Conservation (phyloP, 768 basidiomycete species). For the Termitomyces sp. region DNA sequence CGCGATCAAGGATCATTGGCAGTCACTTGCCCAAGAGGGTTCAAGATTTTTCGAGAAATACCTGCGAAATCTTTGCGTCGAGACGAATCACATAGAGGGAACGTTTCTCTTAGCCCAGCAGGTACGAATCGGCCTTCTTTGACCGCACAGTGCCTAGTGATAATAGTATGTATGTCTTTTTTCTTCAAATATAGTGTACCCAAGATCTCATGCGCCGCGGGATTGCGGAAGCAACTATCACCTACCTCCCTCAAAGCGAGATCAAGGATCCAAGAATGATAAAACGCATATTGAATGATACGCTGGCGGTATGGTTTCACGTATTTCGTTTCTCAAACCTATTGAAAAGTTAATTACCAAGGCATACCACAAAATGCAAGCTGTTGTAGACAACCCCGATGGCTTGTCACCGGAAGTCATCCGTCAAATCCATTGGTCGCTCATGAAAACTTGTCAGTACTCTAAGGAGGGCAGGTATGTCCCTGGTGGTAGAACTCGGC, state of each 20-base stretch:
- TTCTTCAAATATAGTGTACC: slow-evolving; percentile 19
- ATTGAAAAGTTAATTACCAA: not conserved
- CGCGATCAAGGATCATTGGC: slow-evolving; percentile 18
- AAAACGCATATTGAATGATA: slow-evolving; percentile 25
- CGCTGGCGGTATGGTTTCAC: slow-evolving; percentile 19
- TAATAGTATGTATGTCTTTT: not conserved
- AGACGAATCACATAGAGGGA: slow-evolving; percentile 27
- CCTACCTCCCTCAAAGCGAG: slow-evolving; percentile 14
- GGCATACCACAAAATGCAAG: slow-evolving; percentile 16
- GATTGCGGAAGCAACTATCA: slow-evolving; percentile 16
- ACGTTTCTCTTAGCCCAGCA: slow-evolving; percentile 18
- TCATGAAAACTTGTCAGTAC: slow-evolving; percentile 25
- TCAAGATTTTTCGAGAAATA: slow-evolving; percentile 16
- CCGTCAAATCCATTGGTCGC: slow-evolving; percentile 21
- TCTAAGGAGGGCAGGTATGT: slow-evolving; percentile 11
- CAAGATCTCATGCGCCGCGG: slow-evolving; percentile 20
- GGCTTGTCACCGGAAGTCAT: slow-evolving; percentile 15
- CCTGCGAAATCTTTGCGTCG: slow-evolving; percentile 21
- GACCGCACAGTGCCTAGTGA: not conserved
- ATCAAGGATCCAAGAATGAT: slow-evolving; percentile 18
- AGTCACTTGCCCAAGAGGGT: slow-evolving; percentile 8
- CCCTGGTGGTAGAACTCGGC: slow-evolving; percentile 23
- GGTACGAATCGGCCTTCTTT: slow-evolving; percentile 9
- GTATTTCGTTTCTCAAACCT: not conserved
- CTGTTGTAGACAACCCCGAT: slow-evolving; percentile 6